Evolutionary conservation across 805 yeast genomes (phyloP).

Genomic region (Komagataella mondaviorum): DNA sequence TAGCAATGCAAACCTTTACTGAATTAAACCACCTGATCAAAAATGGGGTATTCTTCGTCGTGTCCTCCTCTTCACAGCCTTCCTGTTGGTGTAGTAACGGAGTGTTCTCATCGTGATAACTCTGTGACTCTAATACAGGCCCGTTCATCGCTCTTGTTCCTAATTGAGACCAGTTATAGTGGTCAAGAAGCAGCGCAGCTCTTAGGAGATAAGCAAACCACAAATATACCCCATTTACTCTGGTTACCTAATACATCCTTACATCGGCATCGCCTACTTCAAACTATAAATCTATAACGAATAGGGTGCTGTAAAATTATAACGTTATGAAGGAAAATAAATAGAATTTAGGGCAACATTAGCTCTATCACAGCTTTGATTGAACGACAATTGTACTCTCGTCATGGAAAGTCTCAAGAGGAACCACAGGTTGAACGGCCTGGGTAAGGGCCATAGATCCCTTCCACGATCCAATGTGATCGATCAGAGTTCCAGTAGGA

Average conservation of each 20-base stretch:
- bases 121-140: neutral
- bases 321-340: neutral
- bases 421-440: slow-evolving; percentile 39
- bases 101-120: neutral
- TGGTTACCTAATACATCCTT: neutral
- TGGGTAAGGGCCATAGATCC: slow-evolving; percentile 37
- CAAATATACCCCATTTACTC: neutral
- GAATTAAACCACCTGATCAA: neutral
- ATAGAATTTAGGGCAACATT: neutral
- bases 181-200: slow-evolving; percentile 1
- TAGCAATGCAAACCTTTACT: neutral
- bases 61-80: neutral
- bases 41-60: neutral
- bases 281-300: slow-evolving; percentile 1
- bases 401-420: neutral
- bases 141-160: neutral
- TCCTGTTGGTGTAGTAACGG: neutral
- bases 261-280: slow-evolving; percentile 1
- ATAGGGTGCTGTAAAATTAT: neutral
- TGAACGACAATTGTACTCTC: neutral
- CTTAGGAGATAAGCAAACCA: slow-evolving; percentile 7
- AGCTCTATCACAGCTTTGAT: neutral
- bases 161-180: neutral
- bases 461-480: slow-evolving; percentile 41
- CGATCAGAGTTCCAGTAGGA: slow-evolving; percentile 35